Base-by-base conservation (phyloP, 805 yeast species). In the Kregervanrija fluxuum region DNA sequence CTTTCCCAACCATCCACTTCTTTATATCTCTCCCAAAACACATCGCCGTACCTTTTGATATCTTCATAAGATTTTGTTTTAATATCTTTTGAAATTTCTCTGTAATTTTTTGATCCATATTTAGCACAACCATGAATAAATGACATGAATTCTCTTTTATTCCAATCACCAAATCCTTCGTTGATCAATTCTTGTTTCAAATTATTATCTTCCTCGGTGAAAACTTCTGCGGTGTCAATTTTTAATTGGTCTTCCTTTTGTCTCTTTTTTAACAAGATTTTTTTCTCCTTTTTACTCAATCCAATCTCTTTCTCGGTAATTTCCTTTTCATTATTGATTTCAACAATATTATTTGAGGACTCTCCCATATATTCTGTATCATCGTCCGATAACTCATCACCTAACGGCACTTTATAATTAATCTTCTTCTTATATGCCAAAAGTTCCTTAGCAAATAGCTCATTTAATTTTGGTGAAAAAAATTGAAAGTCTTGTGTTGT, bases 401-500 rank as follows among this genome's bases (percentile, higher is more conserved):
- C 70, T 8, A 77, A 57, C 0, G 84, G 66, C 17, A 77, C 84
- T 49, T 71, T 75, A 54, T 77, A 80, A 10, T 78, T 76, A 12
- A 77, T 75, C 36, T 72, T 75, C 54, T 73, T 79, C 52, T 80
- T 83, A 54, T 71, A 82, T 3, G 75, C 77, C 13, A 80, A 60
- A 54, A 79, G 85, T 56, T 85, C 95, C 48, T 79, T 74, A 17
- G 76, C 80, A 35, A 84, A 66, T 14, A 83, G 59, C 0, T 62
- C 75, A 11, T 66, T 65, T 33, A 85, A 59, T 35, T 68, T 77
- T 3, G 70, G 67, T 8, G 87, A 75, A 54, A 76, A 83, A 55
- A 85, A 84, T 54, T 85, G 95, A 56, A 79, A 87, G 53, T 85
- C 93, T 49, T 79, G 86, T 32, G 80, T 70, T 40, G 74, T 73